Percentiles rank a stretch among this genome's conserved stretches.
Conservation (phyloP, 495 filamentous ascomycete species). For the Bacidia rubella region DNA sequence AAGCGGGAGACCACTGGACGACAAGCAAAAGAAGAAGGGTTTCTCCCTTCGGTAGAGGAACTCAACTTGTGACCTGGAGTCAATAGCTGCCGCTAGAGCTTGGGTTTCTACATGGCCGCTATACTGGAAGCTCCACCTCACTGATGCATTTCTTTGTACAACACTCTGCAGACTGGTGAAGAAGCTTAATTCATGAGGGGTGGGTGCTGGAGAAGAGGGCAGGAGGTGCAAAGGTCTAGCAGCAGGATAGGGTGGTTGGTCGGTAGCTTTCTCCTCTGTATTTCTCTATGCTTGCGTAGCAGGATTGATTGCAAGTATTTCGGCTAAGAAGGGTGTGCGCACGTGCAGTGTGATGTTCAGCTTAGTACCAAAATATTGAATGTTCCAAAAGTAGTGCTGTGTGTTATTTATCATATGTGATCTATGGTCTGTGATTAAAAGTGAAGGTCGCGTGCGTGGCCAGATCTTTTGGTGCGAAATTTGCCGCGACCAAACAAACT, state of each 20-base stretch:
- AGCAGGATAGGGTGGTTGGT: background rate
- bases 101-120: background rate
- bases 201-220: background rate
- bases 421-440: background rate
- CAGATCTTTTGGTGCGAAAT: background rate
- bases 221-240: background rate
- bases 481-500: background rate
- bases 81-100: background rate
- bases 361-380: too few species aligned
- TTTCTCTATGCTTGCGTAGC: background rate
- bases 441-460: background rate
- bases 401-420: too few species aligned
- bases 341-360: too few species aligned
- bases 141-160: conserved; percentile 4
- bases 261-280: conserved; percentile 6
- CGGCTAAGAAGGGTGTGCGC: too few species aligned
- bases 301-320: background rate
- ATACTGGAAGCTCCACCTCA: background rate
- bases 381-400: too few species aligned
- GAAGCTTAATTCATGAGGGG: conserved; percentile 5
- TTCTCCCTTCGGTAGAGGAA: conserved; percentile 80
- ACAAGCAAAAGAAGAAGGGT: conserved; percentile 88
- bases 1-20: conserved; percentile 86
- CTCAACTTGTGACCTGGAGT: background rate
- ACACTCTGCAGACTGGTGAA: conserved; percentile 14